These are phyloP conservation scores for Penicillium daleae DNA, from an alignment of 495 filamentous ascomycete genomes.

Conservation along the genomic window DNA sequence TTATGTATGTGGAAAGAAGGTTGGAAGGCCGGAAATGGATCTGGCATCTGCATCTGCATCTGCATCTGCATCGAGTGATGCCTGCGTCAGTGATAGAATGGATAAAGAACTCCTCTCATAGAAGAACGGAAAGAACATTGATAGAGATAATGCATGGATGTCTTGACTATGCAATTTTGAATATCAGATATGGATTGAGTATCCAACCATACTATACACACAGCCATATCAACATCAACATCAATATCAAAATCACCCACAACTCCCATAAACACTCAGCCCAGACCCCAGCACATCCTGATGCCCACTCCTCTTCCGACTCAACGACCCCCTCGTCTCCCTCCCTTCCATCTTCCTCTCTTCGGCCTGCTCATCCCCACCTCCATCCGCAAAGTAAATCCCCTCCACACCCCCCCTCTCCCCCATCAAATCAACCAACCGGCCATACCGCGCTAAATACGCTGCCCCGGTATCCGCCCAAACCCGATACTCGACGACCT, in stretches of 20 bases:
- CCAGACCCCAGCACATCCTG: constrained; percentile 27
- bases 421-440: constrained; percentile 32
- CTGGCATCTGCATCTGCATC: neutral
- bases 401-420: constrained; percentile 7
- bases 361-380: neutral
- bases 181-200: no score
- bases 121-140: neutral
- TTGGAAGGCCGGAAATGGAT: neutral
- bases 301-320: constrained; percentile 13
- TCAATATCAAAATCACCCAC: constrained; percentile 15
- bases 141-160: neutral
- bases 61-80: no score
- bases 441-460: constrained; percentile 58
- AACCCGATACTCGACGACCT: constrained; percentile 57
- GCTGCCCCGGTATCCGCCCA: constrained; percentile 70
- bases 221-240: no score
- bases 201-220: no score
- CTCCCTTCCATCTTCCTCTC: neutral
- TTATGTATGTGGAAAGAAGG: neutral
- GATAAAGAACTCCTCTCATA: neutral
- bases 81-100: no score
- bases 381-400: constrained; percentile 9
- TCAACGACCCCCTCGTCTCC: constrained; percentile 7
- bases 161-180: neutral
- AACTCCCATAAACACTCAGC: constrained; percentile 32